phyloP scores from a whole-genome alignment of 2,329 filamentous ascomycete species.

The Colletotrichum liaoningense region DNA sequence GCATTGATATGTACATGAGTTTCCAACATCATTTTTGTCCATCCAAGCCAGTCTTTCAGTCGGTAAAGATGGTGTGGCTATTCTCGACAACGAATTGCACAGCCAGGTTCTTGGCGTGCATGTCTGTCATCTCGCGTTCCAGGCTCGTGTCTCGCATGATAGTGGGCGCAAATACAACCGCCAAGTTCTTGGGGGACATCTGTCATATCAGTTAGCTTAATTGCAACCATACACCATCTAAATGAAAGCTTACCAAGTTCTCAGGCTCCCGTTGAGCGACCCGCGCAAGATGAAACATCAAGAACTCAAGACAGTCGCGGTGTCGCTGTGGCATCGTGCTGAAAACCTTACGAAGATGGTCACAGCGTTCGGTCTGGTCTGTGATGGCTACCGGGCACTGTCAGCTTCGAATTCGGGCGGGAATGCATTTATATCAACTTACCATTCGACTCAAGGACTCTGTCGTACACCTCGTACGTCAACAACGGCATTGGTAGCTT shows the following conservation, averaged over 20 bases:
- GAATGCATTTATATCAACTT: conserved; percentile 48
- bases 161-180: conserved; percentile 96
- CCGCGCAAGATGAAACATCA: conserved; percentile 91
- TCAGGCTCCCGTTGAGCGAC: conserved; percentile 86
- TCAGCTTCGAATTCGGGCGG: conserved; percentile 37
- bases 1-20: conserved; percentile 33
- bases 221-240: background rate
- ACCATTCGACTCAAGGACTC: conserved; percentile 84
- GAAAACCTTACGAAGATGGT: conserved; percentile 79
- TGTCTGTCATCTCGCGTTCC: conserved; percentile 95
- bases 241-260: conserved; percentile 74
- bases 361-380: conserved; percentile 74
- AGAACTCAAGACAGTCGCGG: conserved; percentile 89
- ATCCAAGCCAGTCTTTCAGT: conserved; percentile 41
- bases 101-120: conserved; percentile 90
- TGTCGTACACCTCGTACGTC: conserved; percentile 93
- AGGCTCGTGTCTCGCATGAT: conserved; percentile 94
- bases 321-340: conserved; percentile 85
- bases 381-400: conserved; percentile 65
- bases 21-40: conserved; percentile 14
- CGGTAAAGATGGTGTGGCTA: conserved; percentile 82
- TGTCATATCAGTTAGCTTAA: conserved; percentile 45
- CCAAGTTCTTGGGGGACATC: conserved; percentile 97
- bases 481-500: conserved; percentile 90
- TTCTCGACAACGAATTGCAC: conserved; percentile 95